Evolutionary conservation across 305 asterid species (phyloP), one percentile per base, ranked within the genome.

Genomic region (Euphrasia arctica): DNA sequence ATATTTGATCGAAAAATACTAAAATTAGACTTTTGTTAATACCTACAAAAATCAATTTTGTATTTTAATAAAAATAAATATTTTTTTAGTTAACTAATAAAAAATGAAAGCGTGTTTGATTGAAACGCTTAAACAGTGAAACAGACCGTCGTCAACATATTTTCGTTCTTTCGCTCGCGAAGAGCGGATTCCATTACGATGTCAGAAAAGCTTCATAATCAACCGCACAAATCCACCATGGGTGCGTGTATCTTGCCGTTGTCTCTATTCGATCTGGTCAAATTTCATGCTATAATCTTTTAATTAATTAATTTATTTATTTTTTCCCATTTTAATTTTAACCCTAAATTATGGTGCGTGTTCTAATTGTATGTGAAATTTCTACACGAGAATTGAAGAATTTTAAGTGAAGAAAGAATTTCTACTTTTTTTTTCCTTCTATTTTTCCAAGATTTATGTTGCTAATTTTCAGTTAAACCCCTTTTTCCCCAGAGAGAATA

Each of bases 401-500:
- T 13, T 22, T 29, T 18, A 2, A 8, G n/a, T 3, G 58, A 52
- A 22, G n/a, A 52, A 22, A 22, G 9, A 18, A 18, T 18, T 18
- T 18, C 22, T 18, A 18, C 22, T 18, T 18, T 18, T 18, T 22
- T 52, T 32, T 45, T 49, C 45, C 41, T 25, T 45, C 14, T 8
- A 2, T 50, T 43, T 60, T 60, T 0, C 12, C 7, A 10, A 27
- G 52, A n/a, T 45, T 62, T 58, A 22, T 54, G 7, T 15, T 43
- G 4, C 4, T 58, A 2, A 41, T 18, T 0, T 45, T 34, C 13
- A 13, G 15, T 60, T 57, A 31, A 31, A 1, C 34, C 45, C 27
- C 11, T 34, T 62, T 69, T 39, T 66, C 47, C 22, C 34, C 72
- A 78, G 92, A 72, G 78, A 83, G 73, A 72, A 68, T 87, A 43